phyloP scores from a whole-genome alignment of 805 yeast species.

The Saturnispora hagleri region DNA sequence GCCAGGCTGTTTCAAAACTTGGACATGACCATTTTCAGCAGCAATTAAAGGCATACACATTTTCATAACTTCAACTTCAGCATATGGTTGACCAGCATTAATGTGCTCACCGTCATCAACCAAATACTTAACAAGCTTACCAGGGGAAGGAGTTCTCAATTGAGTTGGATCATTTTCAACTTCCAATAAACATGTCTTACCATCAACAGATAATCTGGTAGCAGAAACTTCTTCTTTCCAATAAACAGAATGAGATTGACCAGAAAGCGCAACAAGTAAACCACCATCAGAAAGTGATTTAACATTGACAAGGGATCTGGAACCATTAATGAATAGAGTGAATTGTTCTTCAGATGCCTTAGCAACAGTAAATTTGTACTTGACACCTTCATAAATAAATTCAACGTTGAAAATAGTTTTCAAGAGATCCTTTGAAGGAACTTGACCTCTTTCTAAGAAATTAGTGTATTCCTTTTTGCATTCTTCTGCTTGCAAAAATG shows the following conservation, averaged over 20 bases:
- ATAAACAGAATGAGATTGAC: conserved; percentile 89
- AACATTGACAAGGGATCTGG: conserved; percentile 80
- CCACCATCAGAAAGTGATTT: conserved; percentile 94
- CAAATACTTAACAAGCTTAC: conserved; percentile 86
- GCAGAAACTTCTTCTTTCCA: conserved; percentile 98
- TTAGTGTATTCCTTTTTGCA: conserved; percentile 58
- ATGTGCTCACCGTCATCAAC: conserved; percentile 96
- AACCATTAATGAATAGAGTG: conserved; percentile 88
- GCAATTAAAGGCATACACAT: conserved; percentile 98
- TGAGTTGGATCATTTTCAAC: conserved; percentile 98
- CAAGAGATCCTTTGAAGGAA: conserved; percentile 70
- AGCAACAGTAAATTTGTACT: conserved; percentile 93
- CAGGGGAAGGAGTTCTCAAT: conserved; percentile 97
- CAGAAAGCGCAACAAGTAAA: conserved; percentile 75
- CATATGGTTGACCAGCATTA: conserved; percentile 84
- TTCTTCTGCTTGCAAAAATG: conserved; percentile 69
- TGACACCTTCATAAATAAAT: conserved; percentile 87
- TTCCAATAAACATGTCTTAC: conserved; percentile 90
- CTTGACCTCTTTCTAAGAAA: conserved; percentile 93
- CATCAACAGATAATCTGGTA: conserved; percentile 88
- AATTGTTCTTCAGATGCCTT: conserved; percentile 79
- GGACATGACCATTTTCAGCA: conserved; percentile 87
- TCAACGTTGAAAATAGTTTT: conserved; percentile 89
- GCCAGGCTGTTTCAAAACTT: conserved; percentile 94
- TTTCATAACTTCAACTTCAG: conserved; percentile 99